These are phyloP conservation scores for Phytophthora nicotianae DNA, from an alignment of 352 stramenopile genomes.

Conservation along the genomic window DNA sequence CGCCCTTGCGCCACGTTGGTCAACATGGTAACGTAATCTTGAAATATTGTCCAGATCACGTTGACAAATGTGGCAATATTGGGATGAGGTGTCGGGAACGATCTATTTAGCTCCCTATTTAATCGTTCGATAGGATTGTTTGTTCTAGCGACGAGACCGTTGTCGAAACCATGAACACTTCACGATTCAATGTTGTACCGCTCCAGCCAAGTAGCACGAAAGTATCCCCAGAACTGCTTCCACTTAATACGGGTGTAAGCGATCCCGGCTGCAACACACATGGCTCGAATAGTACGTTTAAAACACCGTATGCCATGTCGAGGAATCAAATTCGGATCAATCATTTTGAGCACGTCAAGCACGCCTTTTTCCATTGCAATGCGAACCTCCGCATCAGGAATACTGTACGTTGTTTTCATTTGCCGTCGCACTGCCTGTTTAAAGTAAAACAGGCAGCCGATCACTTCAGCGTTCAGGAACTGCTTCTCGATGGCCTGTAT, in stretches of 20 bases:
- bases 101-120: neutral
- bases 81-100: neutral
- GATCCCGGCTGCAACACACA: neutral
- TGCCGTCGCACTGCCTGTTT: conserved; percentile 5
- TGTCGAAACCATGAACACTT: conserved; percentile 4
- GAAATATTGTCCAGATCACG: neutral
- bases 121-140: conserved; percentile 12
- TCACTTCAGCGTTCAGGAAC: conserved; percentile 3
- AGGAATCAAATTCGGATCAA: neutral
- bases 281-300: neutral
- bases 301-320: neutral
- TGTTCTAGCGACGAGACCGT: conserved; percentile 1
- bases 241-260: neutral
- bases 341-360: neutral
- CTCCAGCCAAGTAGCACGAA: neutral
- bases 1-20: neutral
- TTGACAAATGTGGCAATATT: neutral
- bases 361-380: conserved; percentile 8
- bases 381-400: neutral
- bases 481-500: neutral
- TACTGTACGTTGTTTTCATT: neutral
- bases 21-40: neutral
- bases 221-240: neutral
- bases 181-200: conserved; percentile 4
- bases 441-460: conserved; percentile 1